Evolutionary conservation across 306 rosid species (phyloP).

Genomic region (Oxytropis ochrocephala): DNA sequence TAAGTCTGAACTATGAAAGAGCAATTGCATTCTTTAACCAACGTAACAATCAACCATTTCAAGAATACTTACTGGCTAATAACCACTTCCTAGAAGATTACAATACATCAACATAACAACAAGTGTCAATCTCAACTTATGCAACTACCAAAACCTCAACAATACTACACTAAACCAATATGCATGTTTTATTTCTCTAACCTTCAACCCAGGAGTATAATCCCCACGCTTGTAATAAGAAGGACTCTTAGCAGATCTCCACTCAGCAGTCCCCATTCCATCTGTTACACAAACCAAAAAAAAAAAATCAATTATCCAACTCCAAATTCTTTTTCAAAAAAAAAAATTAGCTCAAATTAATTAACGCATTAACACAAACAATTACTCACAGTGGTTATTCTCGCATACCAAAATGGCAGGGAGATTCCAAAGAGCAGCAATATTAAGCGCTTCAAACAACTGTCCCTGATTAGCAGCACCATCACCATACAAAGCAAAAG

Average conservation of each 20-base stretch:
- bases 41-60: neutral
- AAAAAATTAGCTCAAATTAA: neutral
- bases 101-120: neutral
- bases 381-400: conserved; percentile 83
- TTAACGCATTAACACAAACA: neutral
- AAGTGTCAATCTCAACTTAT: neutral
- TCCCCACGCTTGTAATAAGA: conserved; percentile 96
- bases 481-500: conserved; percentile 79
- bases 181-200: conserved; percentile 6
- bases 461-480: conserved; percentile 99
- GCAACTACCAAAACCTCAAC: neutral
- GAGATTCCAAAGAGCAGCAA: conserved; percentile 88
- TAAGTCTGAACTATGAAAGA: neutral
- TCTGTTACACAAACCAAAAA: conserved; percentile 35
- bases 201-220: conserved; percentile 95
- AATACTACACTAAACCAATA: neutral
- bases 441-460: conserved; percentile 87
- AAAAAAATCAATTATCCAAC: neutral
- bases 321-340: neutral
- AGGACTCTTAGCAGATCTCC: conserved; percentile 92
- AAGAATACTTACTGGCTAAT: neutral
- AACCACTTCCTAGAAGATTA: neutral
- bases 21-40: neutral
- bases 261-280: conserved; percentile 98
- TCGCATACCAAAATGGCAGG: conserved; percentile 95